Percentiles rank a stretch among this genome's conserved stretches.
phyloP scores from a whole-genome alignment of 164 flowering plant species.

The Euptelea pleiosperma region DNA sequence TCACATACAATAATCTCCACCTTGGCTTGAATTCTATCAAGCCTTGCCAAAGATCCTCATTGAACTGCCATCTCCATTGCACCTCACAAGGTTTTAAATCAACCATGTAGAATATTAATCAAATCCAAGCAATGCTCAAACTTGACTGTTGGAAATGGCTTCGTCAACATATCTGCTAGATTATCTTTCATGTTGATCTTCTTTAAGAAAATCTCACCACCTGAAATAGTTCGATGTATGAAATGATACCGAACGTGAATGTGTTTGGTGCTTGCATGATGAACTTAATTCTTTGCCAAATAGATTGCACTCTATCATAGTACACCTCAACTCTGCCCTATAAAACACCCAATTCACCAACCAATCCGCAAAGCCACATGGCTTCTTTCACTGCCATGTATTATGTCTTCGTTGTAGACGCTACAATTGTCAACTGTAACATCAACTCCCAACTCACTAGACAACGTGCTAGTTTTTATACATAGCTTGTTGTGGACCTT shows the following conservation, averaged over 20 bases:
- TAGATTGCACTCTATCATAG: constrained; percentile 2
- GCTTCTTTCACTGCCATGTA: not conserved
- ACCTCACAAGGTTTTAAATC: too few relatives aligned
- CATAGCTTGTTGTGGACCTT: not conserved
- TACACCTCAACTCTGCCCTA: not conserved
- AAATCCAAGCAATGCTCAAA: constrained; percentile 9
- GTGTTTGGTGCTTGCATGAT: not conserved
- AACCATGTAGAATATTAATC: not conserved
- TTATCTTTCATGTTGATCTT: constrained; percentile 8
- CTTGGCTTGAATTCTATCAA: too few relatives aligned
- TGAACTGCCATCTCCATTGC: too few relatives aligned
- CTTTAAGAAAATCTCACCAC: not conserved
- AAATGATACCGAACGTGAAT: not conserved
- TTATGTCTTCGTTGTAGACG: not conserved
- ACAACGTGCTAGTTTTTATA: not conserved
- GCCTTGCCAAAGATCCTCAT: too few relatives aligned
- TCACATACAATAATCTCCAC: too few relatives aligned
- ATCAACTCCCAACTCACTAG: not conserved
- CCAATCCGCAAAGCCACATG: not conserved
- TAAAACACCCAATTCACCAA: not conserved
- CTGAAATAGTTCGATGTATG: not conserved
- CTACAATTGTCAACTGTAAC: not conserved
- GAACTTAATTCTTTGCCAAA: constrained; percentile 7
- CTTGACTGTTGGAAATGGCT: not conserved
- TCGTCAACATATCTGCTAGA: not conserved